phyloP scores from a whole-genome alignment of 345 rosid species.

The Ceriops decandra region DNA sequence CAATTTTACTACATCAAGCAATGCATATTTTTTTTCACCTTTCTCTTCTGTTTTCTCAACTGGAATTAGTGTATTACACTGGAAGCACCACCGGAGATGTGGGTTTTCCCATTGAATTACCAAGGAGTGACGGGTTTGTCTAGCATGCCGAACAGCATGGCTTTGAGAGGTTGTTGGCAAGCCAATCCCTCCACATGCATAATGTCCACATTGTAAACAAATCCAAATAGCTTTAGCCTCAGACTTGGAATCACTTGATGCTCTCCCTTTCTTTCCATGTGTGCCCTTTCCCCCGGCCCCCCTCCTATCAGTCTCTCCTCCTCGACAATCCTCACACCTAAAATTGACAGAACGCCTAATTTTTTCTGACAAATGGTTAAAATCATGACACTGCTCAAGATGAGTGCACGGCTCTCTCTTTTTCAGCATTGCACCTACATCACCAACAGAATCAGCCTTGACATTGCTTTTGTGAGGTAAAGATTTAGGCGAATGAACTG shows the following conservation, averaged over 20 bases:
- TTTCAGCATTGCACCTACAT: slow-evolving; percentile 28
- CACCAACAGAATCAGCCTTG: slow-evolving; percentile 29
- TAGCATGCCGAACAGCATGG: slow-evolving; percentile 70
- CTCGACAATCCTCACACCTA: slow-evolving; percentile 79
- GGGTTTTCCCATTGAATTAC: slow-evolving; percentile 79
- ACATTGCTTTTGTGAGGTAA: slow-evolving; percentile 34
- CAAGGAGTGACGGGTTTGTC: slow-evolving; percentile 61
- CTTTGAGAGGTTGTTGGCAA: slow-evolving; percentile 71
- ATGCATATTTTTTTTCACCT: slow-evolving; percentile 48
- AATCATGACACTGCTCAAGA: slow-evolving; percentile 54
- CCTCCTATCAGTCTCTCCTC: slow-evolving; percentile 52
- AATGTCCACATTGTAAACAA: slow-evolving; percentile 91
- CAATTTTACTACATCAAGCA: slow-evolving; percentile 52
- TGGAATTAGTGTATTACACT: slow-evolving; percentile 59
- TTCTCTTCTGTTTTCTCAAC: slow-evolving; percentile 60
- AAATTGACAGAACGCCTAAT: slow-evolving; percentile 43
- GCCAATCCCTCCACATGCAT: slow-evolving; percentile 84
- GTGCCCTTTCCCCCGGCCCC: slow-evolving; percentile 63
- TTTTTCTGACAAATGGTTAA: slow-evolving; percentile 54
- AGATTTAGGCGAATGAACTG: slow-evolving; percentile 31
- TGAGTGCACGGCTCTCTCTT: slow-evolving; percentile 61
- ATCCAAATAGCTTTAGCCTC: slow-evolving; percentile 74
- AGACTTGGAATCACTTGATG: slow-evolving; percentile 46
- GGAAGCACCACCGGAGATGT: slow-evolving; percentile 83
- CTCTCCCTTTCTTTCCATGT: slow-evolving; percentile 53